Percentiles rank a stretch among this genome's conserved stretches.
These are phyloP conservation scores for Fraxinus nigra DNA, from an alignment of 305 asterid genomes.

Conservation along the genomic window DNA sequence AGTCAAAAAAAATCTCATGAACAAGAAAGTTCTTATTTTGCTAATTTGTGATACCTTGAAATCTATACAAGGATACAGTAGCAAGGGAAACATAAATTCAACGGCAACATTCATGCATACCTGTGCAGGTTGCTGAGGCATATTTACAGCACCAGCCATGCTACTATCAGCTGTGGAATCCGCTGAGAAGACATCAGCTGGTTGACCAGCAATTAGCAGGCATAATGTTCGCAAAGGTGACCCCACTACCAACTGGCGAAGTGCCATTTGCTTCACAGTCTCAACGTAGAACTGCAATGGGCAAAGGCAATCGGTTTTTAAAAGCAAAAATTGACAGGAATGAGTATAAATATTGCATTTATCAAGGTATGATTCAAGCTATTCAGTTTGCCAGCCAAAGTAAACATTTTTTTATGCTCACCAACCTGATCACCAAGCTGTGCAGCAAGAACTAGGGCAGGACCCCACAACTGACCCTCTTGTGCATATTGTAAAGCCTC, in stretches of 20 bases:
- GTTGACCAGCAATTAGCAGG: slow-evolving; percentile 83
- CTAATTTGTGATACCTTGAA: neutral
- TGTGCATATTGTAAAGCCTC: slow-evolving; percentile 93
- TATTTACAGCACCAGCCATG: slow-evolving; percentile 41
- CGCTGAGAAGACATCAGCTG: slow-evolving; percentile 70
- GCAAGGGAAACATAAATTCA: slow-evolving; percentile 1
- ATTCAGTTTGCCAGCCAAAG: slow-evolving; percentile 10
- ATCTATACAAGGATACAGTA: slow-evolving; percentile 3
- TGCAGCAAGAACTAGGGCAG: slow-evolving; percentile 96
- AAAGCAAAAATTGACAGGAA: slow-evolving; percentile 4
- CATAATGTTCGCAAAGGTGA: slow-evolving; percentile 89
- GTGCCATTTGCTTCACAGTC: slow-evolving; percentile 84
- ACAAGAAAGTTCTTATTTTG: neutral
- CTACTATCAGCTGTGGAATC: slow-evolving; percentile 42
- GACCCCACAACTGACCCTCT: slow-evolving; percentile 98
- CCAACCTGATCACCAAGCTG: slow-evolving; percentile 92
- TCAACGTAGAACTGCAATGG: slow-evolving; percentile 71
- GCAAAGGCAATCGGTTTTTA: neutral
- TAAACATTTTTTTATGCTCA: slow-evolving; percentile 2
- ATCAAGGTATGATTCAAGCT: slow-evolving; percentile 14
- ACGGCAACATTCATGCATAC: slow-evolving; percentile 34
- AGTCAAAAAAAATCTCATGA: neutral
- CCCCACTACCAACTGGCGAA: slow-evolving; percentile 69
- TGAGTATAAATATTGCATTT: neutral
- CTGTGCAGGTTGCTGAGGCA: slow-evolving; percentile 60